phyloP scores from a whole-genome alignment of 768 basidiomycete genomes.

The Amanita rimosa region DNA sequence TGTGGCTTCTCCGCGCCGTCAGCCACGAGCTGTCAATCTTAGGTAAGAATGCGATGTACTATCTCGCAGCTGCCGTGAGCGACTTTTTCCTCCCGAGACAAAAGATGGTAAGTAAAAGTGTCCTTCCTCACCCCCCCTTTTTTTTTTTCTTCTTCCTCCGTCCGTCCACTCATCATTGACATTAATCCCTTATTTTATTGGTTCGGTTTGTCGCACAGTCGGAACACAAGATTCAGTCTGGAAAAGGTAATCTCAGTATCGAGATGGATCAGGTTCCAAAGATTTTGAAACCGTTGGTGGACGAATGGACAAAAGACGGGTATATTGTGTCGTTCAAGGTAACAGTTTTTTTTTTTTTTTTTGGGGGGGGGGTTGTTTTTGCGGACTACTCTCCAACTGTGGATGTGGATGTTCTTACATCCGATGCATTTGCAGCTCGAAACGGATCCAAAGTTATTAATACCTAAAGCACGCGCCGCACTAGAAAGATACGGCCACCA shows the following conservation, averaged over 20 bases:
- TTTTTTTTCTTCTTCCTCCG: too few relatives aligned
- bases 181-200: too few relatives aligned
- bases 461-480: conserved; percentile 85
- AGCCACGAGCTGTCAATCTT: conserved; percentile 67
- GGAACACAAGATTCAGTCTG: conserved; percentile 97
- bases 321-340: conserved; percentile 94
- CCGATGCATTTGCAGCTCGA: conserved; percentile 68
- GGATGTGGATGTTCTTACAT: too few relatives aligned
- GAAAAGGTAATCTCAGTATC: conserved; percentile 84
- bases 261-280: conserved; percentile 99
- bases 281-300: conserved; percentile 84
- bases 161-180: too few relatives aligned
- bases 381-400: too few relatives aligned
- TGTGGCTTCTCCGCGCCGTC: conserved; percentile 81
- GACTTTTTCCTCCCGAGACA: conserved; percentile 95
- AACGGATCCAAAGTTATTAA: conserved; percentile 72
- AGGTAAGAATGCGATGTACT: conserved; percentile 76
- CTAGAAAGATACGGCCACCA: conserved; percentile 95
- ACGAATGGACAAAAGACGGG: conserved; percentile 86
- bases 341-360: too few relatives aligned
- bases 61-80: conserved; percentile 95
- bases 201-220: conserved; percentile 35
- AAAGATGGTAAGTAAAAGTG: conserved; percentile 50
- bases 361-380: too few relatives aligned
- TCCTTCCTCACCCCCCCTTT: too few relatives aligned